These are phyloP conservation scores for Leishmania major DNA, from an alignment of 208 protist species.

Conservation along the genomic window DNA sequence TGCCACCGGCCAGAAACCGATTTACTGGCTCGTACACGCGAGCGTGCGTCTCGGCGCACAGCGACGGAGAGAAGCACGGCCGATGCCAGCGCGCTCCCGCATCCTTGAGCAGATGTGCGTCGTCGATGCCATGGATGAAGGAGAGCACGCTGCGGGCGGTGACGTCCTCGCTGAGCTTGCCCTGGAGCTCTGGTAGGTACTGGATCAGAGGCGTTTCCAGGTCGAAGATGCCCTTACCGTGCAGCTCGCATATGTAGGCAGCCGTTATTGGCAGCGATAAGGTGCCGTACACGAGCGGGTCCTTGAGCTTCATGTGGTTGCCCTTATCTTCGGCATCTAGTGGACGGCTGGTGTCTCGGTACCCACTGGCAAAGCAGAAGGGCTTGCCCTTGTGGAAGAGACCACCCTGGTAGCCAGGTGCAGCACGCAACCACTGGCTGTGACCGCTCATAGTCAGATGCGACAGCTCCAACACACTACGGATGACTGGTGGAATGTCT, in stretches of 20 bases:
- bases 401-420: slow-evolving; percentile 79
- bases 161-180: slow-evolving; percentile 36
- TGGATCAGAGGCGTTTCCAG: slow-evolving; percentile 46
- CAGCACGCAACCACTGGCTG: slow-evolving; percentile 72
- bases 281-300: slow-evolving; percentile 74
- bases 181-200: slow-evolving; percentile 71
- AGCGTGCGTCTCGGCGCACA: slow-evolving; percentile 45
- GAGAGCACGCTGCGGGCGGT: slow-evolving; percentile 73
- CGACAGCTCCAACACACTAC: slow-evolving; percentile 79
- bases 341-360: slow-evolving; percentile 67
- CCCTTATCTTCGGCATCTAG: slow-evolving; percentile 84
- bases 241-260: slow-evolving; percentile 78
- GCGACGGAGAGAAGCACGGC: slow-evolving; percentile 29
- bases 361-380: slow-evolving; percentile 84
- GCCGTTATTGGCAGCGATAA: slow-evolving; percentile 75
- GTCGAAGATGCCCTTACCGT: slow-evolving; percentile 67
- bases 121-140: slow-evolving; percentile 65
- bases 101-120: slow-evolving; percentile 48
- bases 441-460: slow-evolving; percentile 82
- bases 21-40: slow-evolving; percentile 61
- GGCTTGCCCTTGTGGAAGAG: slow-evolving; percentile 78
- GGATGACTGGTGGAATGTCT: slow-evolving; percentile 80
- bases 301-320: slow-evolving; percentile 83
- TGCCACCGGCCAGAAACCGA: slow-evolving; percentile 55
- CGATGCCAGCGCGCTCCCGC: slow-evolving; percentile 28